Conservation (phyloP, 2,329 filamentous ascomycete genomes). For the Ophiostoma himal-ulmi region DNA sequence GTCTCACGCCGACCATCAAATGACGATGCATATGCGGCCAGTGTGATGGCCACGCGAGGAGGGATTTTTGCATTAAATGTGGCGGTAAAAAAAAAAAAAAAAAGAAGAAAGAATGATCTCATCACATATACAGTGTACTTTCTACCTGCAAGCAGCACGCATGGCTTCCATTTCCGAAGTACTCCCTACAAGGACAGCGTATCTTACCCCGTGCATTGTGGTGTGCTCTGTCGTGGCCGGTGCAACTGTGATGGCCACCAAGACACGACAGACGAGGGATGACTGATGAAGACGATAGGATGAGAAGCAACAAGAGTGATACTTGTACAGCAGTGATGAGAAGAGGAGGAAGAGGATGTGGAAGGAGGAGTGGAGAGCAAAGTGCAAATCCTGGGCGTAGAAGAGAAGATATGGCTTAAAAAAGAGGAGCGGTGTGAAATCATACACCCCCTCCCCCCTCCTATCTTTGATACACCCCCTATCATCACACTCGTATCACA, state of each 20-base stretch:
- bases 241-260: background rate
- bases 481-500: background rate
- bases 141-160: background rate
- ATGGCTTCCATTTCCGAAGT: background rate
- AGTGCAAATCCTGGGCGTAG: background rate
- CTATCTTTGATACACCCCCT: conserved; percentile 6
- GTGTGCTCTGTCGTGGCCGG: background rate
- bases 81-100: background rate
- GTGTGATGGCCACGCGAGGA: conserved; percentile 38
- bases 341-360: background rate
- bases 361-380: background rate
- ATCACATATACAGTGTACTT: background rate
- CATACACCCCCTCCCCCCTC: background rate
- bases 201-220: too few relatives aligned
- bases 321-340: background rate
- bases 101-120: background rate
- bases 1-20: conserved; percentile 6
- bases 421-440: conserved; percentile 16
- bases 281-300: background rate
- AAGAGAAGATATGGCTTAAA: background rate
- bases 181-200: background rate
- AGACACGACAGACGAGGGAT: background rate
- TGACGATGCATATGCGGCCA: conserved; percentile 33
- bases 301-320: background rate
- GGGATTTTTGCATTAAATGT: background rate